Evolutionary conservation across 1,284 basidiomycete species (phyloP), one percentile per base, ranked within the genome.

Genomic region (Tilletia indica): DNA sequence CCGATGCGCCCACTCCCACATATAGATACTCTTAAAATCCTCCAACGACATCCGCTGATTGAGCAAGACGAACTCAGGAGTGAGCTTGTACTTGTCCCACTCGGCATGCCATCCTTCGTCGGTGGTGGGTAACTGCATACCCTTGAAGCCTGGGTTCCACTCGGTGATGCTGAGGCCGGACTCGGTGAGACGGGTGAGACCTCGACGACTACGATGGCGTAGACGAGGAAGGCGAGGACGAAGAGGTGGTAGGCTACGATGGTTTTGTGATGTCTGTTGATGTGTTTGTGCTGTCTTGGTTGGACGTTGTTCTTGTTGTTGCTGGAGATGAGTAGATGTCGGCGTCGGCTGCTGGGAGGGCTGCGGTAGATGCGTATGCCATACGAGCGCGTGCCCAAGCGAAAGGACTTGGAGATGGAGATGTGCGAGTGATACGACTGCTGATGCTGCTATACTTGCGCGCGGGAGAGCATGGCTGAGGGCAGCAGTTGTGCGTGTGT

Each of bases 1-100:
- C 56, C 97, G 92, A 85, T 99, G 97, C 2, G 90, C 89, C 94
- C 95, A 99, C 88, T 99, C 97, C 97, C 96, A 97, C 87, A 92
- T 92, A 86, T 95, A 99, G 77, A 99, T 99, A 74, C 88, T 88
- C 86, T 99, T 99, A 87, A 99, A 99, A 81, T 98, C 92, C 31
- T 91, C 87, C 69, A 98, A 86, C 11, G 90, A 89, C 76, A 98
- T 94, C 47, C 90, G 89, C 74, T 92, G 90, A 85, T 99, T 99
- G 76, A 96, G 86, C 93, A 97, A 84, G 83, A 93, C 91, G 85
- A 93, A 98, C 86, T 99, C 97, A 0, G 97, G 97, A 2, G 96
- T 97, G 25, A 88, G 88, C 85, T 91, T 93, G 87, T 99, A 99
- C 86, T 98, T 99, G 63, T 91, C 89, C 85, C 97, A 99, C 82